Evolutionary conservation across 2,329 filamentous ascomycete species (phyloP), one percentile per base, ranked within the genome.

Genomic region (Pestalotiopsis sp.): DNA sequence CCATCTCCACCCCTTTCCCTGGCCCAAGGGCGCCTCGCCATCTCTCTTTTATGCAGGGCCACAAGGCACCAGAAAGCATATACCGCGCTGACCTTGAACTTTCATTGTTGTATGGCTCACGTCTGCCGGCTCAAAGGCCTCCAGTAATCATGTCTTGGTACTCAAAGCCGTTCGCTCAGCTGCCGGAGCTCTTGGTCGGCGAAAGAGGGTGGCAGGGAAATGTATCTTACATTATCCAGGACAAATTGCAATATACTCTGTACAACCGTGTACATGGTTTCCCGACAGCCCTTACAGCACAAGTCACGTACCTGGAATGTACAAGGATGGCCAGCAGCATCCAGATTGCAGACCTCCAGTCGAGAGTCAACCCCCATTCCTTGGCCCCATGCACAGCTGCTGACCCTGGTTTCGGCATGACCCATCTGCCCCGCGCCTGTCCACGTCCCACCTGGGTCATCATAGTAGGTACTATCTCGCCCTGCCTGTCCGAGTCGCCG

Each of bases 351-450:
- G 38, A 40, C 59, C 63, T 35, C 48, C 11, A 35, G 30, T 35
- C 30, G 30, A 35, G 30, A 35, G 30, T 35, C 30, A 35, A 22
- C 59, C 59, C 26, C 59, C 59, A 30, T 35, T 65, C 48, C 63
- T 57, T 65, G 48, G 24, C 63, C 48, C 44, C 48, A 39, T 35
- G 35, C 30, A 13, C 58, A 38, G 63, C 63, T 30, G 39, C 20
- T 64, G 61, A 66, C 64, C 64, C 64, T 59, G 17, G 64, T 66
- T 39, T 39, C 55, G 52, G 64, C 26, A 48, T 66, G 64, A 59
- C 64, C 64, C 58, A 44, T 66, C 64, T 66, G 64, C 64, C 64
- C 64, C 64, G 64, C 64, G 64, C 64, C 24, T 59, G 52, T 65
- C 58, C n/a, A 22, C 38, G 26, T 48, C n/a, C 24, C 22, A 30